A percentile compares a stretch with the other conserved stretches of the same genome.
Conservation (phyloP, 495 filamentous ascomycete species). For the Hypoxylon subgilvum region DNA sequence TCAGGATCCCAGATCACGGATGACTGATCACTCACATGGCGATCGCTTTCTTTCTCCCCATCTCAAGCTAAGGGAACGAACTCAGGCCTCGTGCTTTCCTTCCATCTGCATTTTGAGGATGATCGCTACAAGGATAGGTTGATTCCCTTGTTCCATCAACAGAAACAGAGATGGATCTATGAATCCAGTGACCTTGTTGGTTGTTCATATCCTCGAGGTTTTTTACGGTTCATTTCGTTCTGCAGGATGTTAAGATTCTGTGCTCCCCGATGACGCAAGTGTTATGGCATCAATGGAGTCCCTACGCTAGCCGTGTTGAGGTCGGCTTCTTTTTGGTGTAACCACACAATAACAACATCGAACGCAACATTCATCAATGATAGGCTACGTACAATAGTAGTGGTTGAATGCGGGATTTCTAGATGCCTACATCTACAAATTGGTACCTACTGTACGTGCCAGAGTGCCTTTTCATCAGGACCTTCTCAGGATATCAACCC, state of each 20-base stretch:
- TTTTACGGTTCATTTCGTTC: constrained; percentile 4
- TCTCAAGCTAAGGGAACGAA: neutral
- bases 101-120: neutral
- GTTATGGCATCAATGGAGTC: constrained; percentile 29
- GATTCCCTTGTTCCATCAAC: constrained; percentile 7
- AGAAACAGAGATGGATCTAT: neutral
- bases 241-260: constrained; percentile 1
- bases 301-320: constrained; percentile 4
- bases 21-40: constrained; percentile 30
- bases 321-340: constrained; percentile 8
- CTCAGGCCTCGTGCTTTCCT: neutral
- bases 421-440: no score
- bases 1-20: constrained; percentile 28
- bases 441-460: no score
- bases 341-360: neutral
- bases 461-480: no score
- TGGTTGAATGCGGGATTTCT: no score
- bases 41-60: constrained; percentile 17
- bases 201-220: no score
- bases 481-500: neutral
- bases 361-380: no score
- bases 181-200: constrained; percentile 5
- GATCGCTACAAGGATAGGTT: constrained; percentile 1
- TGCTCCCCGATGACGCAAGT: constrained; percentile 30
- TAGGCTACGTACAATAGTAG: neutral